Conservation (phyloP, 1,284 basidiomycete species). For the Tylopilus sp. region DNA sequence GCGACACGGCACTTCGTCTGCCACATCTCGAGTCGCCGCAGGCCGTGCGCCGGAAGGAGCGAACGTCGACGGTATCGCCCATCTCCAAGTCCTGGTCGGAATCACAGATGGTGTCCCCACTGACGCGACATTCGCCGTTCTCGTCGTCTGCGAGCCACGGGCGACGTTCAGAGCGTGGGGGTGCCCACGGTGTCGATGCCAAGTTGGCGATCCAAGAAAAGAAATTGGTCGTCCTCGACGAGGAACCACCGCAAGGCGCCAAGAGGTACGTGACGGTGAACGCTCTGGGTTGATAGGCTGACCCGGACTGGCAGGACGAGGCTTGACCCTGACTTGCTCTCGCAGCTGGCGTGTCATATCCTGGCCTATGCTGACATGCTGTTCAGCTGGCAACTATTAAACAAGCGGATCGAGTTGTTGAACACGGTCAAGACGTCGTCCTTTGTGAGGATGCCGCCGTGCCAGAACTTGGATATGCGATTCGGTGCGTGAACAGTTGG, state of each 20-base stretch:
- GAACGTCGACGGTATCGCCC: constrained; percentile 43
- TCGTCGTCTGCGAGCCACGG: constrained; percentile 52
- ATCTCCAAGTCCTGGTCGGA: constrained; percentile 71
- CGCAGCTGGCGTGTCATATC: constrained; percentile 70
- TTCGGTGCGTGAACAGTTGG: constrained; percentile 48
- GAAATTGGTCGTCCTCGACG: constrained; percentile 47
- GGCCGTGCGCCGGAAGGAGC: constrained; percentile 36
- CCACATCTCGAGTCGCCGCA: constrained; percentile 36
- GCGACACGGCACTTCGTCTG: constrained; percentile 36
- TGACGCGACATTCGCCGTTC: constrained; percentile 50
- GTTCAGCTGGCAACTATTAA: constrained; percentile 74
- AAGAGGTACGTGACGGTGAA: constrained; percentile 15
- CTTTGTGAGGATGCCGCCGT: constrained; percentile 32
- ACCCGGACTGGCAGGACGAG: constrained; percentile 15
- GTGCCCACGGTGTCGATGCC: constrained; percentile 41
- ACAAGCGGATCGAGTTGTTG: constrained; percentile 76
- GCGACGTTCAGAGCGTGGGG: constrained; percentile 51
- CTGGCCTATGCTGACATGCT: constrained; percentile 80
- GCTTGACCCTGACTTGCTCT: constrained; percentile 37
- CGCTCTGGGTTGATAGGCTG: too few species aligned
- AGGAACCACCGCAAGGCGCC: constrained; percentile 29
- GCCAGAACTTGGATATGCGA: constrained; percentile 38
- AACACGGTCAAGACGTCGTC: constrained; percentile 62
- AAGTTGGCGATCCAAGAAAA: constrained; percentile 46
- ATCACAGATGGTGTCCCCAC: constrained; percentile 35